Conservation (phyloP, 306 rosid genomes). For the Purshia tridentata region DNA sequence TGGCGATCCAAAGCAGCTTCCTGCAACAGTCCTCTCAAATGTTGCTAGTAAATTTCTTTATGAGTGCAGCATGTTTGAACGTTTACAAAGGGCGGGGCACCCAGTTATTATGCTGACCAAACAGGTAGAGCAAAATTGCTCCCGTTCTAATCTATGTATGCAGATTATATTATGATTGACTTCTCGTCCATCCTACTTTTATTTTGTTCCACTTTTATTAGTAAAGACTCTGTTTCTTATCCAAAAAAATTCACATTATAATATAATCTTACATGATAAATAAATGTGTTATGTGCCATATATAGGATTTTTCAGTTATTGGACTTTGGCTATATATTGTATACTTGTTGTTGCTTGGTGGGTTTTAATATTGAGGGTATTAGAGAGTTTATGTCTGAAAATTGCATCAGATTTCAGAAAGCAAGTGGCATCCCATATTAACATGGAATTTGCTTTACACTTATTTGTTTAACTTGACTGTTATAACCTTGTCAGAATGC, state of each 20-base stretch:
- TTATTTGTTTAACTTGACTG: neutral
- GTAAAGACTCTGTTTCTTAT: neutral
- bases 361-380: neutral
- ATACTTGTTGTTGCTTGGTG: neutral
- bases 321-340: neutral
- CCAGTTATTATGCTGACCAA: constrained; percentile 85
- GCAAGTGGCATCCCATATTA: neutral
- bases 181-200: neutral
- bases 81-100: constrained; percentile 92
- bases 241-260: neutral
- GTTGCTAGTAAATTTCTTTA: constrained; percentile 80
- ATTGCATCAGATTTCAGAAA: neutral
- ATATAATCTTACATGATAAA: neutral
- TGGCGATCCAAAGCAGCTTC: constrained; percentile 99
- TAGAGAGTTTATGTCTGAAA: neutral
- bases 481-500: neutral
- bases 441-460: neutral
- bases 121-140: constrained; percentile 56
- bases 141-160: neutral
- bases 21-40: constrained; percentile 92
- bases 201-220: neutral
- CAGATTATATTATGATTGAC: neutral
- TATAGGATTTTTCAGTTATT: neutral
- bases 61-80: constrained; percentile 98
- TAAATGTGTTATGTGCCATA: neutral